These are phyloP conservation scores for Trichophyton equinum DNA, from an alignment of 2,329 filamentous ascomycete species.

Conservation along the genomic window DNA sequence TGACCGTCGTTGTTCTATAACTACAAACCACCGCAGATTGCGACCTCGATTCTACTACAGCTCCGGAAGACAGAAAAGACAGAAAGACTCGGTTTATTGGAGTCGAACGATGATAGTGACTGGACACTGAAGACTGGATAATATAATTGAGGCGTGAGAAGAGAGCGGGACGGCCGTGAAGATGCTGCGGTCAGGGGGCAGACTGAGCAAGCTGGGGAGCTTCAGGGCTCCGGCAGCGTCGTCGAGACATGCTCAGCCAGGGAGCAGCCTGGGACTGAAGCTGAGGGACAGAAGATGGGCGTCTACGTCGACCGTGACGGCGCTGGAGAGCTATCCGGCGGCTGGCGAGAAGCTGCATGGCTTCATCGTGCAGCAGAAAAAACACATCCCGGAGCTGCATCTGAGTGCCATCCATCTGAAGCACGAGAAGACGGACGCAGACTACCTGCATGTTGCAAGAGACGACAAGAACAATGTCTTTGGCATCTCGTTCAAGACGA, in stretches of 20 bases:
- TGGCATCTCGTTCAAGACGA: conserved; percentile 98
- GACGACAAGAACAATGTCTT: conserved; percentile 99
- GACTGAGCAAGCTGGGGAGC: not conserved
- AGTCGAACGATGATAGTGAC: not conserved
- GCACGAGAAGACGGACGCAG: conserved; percentile 89
- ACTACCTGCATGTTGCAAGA: conserved; percentile 87
- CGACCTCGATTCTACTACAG: not conserved
- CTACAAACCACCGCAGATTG: not conserved
- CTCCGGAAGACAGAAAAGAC: not conserved
- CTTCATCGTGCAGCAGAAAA: conserved; percentile 77
- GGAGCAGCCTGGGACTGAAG: not conserved
- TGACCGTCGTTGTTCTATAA: no score
- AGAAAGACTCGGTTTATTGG: not conserved
- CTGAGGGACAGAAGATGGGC: conserved; percentile 16
- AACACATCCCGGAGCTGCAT: conserved; percentile 89
- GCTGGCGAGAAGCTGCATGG: conserved; percentile 80
- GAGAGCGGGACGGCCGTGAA: not conserved
- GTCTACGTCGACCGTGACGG: conserved; percentile 56
- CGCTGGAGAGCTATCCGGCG: conserved; percentile 61
- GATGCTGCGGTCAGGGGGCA: not conserved
- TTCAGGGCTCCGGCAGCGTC: not conserved
- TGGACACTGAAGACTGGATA: not conserved
- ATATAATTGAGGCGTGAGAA: not conserved
- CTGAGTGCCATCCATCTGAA: conserved; percentile 79
- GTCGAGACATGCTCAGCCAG: not conserved